These are phyloP conservation scores for Mortierella sp. DNA, from an alignment of 371 early-diverging fungal species.

Conservation along the genomic window DNA sequence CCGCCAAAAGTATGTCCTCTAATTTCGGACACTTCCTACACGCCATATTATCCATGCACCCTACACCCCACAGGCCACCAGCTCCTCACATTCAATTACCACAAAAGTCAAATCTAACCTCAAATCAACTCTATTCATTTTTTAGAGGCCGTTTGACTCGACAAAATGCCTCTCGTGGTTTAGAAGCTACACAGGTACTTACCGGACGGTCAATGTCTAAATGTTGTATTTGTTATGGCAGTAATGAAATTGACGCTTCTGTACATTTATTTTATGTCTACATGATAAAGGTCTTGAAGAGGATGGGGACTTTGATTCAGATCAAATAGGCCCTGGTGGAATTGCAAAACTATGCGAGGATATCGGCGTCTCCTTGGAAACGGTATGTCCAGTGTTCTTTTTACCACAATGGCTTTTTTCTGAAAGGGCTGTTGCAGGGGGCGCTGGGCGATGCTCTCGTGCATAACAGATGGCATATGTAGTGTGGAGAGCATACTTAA, in stretches of 20 bases:
- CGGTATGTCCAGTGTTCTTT: conserved; percentile 18
- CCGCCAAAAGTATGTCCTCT: conserved; percentile 21
- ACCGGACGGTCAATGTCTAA: too few relatives aligned
- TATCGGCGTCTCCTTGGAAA: conserved; percentile 38
- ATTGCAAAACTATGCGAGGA: conserved; percentile 51
- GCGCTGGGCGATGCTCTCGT: neutral
- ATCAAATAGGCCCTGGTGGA: conserved; percentile 43
- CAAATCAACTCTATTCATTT: conserved; percentile 2
- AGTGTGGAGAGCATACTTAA: conserved; percentile 4
- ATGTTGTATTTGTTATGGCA: neutral
- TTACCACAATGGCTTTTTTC: neutral
- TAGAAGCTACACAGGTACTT: conserved; percentile 38
- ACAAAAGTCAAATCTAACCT: neutral
- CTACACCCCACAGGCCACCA: neutral
- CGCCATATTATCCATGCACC: too few relatives aligned
- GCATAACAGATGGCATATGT: neutral
- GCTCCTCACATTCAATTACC: too few relatives aligned
- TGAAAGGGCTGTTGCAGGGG: neutral
- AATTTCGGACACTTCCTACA: neutral
- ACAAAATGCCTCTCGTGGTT: conserved; percentile 34
- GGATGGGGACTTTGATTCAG: conserved; percentile 38
- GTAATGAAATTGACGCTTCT: neutral
- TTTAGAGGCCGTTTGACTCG: conserved; percentile 21
- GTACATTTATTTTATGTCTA: neutral
- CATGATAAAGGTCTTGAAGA: conserved; percentile 41